Evolutionary conservation across 768 basidiomycete genomes (phyloP).

Genomic region (Suillus americanus): DNA sequence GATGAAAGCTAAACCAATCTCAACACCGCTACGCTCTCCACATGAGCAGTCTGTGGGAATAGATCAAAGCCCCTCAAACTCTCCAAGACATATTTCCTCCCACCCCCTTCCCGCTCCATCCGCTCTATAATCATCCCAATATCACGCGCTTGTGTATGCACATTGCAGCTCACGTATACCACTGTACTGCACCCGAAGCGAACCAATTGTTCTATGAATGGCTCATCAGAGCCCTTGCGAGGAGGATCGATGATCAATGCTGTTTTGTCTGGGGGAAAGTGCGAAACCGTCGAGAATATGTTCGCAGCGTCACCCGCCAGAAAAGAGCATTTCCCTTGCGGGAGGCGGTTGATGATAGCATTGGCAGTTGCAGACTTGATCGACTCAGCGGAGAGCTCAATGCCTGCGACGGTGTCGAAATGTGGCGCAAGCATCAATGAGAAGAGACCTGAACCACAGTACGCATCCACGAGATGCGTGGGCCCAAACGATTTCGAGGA

Average conservation of each 20-base stretch:
- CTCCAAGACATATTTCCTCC: slow-evolving; percentile 70
- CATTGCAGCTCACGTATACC: slow-evolving; percentile 94
- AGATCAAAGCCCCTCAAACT: slow-evolving; percentile 88
- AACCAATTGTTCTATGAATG: slow-evolving; percentile 76
- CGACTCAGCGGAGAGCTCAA: slow-evolving; percentile 77
- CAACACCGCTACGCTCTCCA: slow-evolving; percentile 78
- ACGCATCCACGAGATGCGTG: slow-evolving; percentile 93
- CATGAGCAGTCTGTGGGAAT: slow-evolving; percentile 96
- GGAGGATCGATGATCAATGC: slow-evolving; percentile 88
- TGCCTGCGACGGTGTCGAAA: slow-evolving; percentile 80
- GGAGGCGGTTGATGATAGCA: slow-evolving; percentile 61
- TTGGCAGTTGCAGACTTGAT: slow-evolving; percentile 71
- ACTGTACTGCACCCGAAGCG: slow-evolving; percentile 64
- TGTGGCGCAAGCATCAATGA: slow-evolving; percentile 76
- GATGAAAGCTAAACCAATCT: slow-evolving; percentile 35
- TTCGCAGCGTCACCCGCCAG: slow-evolving; percentile 80
- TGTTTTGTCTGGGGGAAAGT: slow-evolving; percentile 66
- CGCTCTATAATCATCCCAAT: slow-evolving; percentile 65
- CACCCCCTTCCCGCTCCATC: slow-evolving; percentile 40
- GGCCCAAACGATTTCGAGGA: slow-evolving; percentile 29
- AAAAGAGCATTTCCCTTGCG: slow-evolving; percentile 59
- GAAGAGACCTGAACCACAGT: slow-evolving; percentile 90
- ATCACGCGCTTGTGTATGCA: slow-evolving; percentile 90
- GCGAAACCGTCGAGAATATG: slow-evolving; percentile 69
- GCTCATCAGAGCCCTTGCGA: slow-evolving; percentile 88